phyloP scores from a whole-genome alignment of 108 stramenopile genomes.

The Skeletonema potamos region DNA sequence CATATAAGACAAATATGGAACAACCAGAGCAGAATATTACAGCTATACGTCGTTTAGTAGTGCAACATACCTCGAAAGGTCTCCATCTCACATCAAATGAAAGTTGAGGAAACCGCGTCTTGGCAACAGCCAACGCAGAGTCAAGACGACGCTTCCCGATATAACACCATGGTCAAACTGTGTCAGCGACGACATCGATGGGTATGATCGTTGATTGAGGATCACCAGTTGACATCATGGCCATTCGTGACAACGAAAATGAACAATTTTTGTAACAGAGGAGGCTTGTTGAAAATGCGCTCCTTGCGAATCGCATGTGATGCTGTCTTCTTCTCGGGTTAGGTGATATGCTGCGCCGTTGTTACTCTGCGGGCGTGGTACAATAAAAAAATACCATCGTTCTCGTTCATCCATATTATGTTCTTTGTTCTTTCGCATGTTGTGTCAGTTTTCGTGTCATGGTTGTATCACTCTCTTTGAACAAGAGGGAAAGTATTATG shows the following conservation, averaged over 20 bases:
- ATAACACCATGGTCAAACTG: constrained; percentile 51
- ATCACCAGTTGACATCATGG: background rate
- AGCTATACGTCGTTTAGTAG: no score
- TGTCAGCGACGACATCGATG: constrained; percentile 49
- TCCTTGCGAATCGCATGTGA: background rate
- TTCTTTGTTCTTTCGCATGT: no score
- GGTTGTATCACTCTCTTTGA: no score
- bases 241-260: background rate
- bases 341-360: no score
- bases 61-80: constrained; percentile 22
- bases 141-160: constrained; percentile 48
- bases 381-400: no score
- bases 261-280: background rate
- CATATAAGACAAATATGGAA: background rate
- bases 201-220: background rate
- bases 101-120: constrained; percentile 19
- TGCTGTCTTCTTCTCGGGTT: background rate
- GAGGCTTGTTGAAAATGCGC: background rate
- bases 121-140: constrained; percentile 22
- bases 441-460: no score
- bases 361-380: no score
- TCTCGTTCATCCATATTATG: no score
- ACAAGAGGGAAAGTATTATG: no score
- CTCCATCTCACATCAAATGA: constrained; percentile 43
- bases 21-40: background rate